Percentiles rank a stretch among this genome's conserved stretches.
Conservation (phyloP, 208 protist genomes). For the Leishmania tarentolae region DNA sequence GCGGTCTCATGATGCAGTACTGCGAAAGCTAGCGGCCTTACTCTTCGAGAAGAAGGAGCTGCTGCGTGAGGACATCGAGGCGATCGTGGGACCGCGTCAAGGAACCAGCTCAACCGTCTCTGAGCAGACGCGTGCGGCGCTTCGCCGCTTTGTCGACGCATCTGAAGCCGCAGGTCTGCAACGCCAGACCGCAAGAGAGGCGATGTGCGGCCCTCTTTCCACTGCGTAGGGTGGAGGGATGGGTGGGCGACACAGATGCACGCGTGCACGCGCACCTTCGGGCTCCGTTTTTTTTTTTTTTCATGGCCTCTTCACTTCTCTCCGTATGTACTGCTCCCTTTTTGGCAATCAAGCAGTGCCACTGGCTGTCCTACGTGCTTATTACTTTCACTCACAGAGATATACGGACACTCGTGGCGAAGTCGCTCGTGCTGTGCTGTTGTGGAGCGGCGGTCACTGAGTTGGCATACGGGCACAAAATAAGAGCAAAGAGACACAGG, state of each 20-base stretch:
- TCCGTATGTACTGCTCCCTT: background rate
- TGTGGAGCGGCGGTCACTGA: background rate
- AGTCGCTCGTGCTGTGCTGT: background rate
- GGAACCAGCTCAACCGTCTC: constrained; percentile 21
- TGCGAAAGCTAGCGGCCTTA: constrained; percentile 47
- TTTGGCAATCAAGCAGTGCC: background rate
- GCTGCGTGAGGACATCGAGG: constrained; percentile 66
- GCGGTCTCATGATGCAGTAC: constrained; percentile 32
- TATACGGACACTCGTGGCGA: background rate
- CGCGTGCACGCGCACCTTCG: background rate
- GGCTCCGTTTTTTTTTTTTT: background rate
- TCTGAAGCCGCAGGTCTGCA: constrained; percentile 52
- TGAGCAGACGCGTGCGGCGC: constrained; percentile 47
- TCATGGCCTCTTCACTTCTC: background rate
- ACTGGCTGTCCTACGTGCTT: background rate
- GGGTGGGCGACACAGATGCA: background rate
- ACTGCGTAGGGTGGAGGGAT: constrained; percentile 6
- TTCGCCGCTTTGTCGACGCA: constrained; percentile 49
- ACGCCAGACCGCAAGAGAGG: constrained; percentile 27
- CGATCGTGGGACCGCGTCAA: constrained; percentile 52
- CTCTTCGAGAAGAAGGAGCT: constrained; percentile 80
- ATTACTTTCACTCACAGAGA: background rate
- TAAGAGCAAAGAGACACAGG: background rate
- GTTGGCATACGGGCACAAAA: background rate
- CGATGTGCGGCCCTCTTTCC: constrained; percentile 9